Percentiles rank a stretch among this genome's conserved stretches.
These are phyloP conservation scores for Postia placenta DNA, from an alignment of 768 basidiomycete genomes.

Conservation along the genomic window DNA sequence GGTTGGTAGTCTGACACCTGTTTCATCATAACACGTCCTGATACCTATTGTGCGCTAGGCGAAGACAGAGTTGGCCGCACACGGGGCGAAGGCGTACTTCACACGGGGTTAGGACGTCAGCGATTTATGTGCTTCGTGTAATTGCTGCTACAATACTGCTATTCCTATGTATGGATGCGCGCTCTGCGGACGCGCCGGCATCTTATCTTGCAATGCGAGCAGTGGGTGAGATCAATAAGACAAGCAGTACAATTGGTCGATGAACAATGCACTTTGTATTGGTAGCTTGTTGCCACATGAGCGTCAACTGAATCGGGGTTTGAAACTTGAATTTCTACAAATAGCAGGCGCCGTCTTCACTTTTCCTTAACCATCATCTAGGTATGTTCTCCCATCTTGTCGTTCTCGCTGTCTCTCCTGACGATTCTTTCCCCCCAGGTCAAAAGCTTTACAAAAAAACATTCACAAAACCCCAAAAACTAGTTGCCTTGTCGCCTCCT, in stretches of 20 bases:
- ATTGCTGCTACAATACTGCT: too few relatives aligned
- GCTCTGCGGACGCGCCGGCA: neutral
- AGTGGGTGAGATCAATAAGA: too few relatives aligned
- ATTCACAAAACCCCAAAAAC: constrained; percentile 52
- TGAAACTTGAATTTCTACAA: constrained; percentile 22
- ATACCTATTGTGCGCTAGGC: constrained; percentile 44
- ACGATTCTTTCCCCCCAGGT: constrained; percentile 31
- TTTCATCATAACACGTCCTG: neutral
- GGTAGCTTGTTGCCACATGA: too few relatives aligned
- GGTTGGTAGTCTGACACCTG: constrained; percentile 34
- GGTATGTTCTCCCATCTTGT: constrained; percentile 30
- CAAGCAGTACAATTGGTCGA: too few relatives aligned
- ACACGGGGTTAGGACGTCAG: constrained; percentile 45
- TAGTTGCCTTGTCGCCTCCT: constrained; percentile 74
- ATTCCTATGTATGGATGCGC: neutral
- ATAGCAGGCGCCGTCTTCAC: constrained; percentile 15
- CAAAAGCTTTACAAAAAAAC: constrained; percentile 52
- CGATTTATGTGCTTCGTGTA: neutral
- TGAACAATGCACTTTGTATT: too few relatives aligned
- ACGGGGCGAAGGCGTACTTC: constrained; percentile 87
- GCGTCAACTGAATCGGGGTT: constrained; percentile 39
- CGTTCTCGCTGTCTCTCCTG: constrained; percentile 9
- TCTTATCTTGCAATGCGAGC: neutral
- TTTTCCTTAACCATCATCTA: constrained; percentile 65
- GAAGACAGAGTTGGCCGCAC: constrained; percentile 73